A percentile compares a stretch with the other conserved stretches of the same genome.
phyloP scores from a whole-genome alignment of 2,329 filamentous ascomycete genomes.

The Cercospora beticola region DNA sequence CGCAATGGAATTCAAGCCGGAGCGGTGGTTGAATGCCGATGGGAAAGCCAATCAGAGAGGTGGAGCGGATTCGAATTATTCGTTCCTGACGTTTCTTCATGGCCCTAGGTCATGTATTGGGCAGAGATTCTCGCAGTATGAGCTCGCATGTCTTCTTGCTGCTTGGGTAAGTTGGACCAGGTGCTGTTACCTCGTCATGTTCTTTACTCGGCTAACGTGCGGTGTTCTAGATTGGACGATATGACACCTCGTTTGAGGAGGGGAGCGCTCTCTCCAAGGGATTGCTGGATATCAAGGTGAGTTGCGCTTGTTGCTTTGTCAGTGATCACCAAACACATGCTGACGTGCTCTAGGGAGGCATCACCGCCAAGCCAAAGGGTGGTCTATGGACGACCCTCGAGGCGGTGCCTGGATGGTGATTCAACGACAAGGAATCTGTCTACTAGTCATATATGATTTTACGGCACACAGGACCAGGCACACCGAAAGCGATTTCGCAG shows the following conservation, averaged over 20 bases:
- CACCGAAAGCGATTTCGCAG: neutral
- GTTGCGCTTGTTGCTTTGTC: neutral
- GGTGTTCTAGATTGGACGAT: constrained; percentile 58
- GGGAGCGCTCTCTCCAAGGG: constrained; percentile 39
- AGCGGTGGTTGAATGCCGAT: constrained; percentile 65
- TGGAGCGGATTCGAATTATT: constrained; percentile 73
- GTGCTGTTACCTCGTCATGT: neutral
- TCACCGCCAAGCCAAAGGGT: constrained; percentile 71
- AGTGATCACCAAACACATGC: neutral
- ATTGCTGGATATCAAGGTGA: constrained; percentile 61
- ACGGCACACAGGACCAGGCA: neutral
- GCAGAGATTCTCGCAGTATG: constrained; percentile 73
- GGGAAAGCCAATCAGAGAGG: constrained; percentile 62
- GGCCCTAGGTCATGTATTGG: constrained; percentile 86
- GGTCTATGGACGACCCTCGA: constrained; percentile 70
- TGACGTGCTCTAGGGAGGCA: constrained; percentile 46
- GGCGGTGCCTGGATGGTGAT: constrained; percentile 65
- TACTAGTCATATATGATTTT: neutral
- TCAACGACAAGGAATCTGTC: neutral
- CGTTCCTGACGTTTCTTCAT: constrained; percentile 79
- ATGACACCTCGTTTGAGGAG: constrained; percentile 68
- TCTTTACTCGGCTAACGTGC: neutral
- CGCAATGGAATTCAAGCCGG: constrained; percentile 73
- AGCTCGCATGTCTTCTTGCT: constrained; percentile 81
- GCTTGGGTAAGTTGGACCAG: constrained; percentile 50